Percentiles rank a stretch among this genome's conserved stretches.
phyloP scores from a whole-genome alignment of 345 rosid genomes.

The Salix udensis region DNA sequence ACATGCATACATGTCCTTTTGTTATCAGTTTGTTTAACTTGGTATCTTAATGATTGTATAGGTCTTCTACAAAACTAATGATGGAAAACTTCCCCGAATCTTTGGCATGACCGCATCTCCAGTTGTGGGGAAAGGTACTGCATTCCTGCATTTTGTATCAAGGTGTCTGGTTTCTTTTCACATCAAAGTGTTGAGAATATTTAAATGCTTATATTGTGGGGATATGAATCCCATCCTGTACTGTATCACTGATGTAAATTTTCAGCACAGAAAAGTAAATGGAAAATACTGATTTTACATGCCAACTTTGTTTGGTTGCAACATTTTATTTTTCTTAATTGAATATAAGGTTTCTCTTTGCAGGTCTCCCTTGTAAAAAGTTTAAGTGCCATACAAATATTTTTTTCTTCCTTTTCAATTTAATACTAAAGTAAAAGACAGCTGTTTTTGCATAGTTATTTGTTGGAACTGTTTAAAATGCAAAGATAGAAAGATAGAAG shows the following conservation, averaged over 20 bases:
- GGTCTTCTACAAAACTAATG: conserved; percentile 61
- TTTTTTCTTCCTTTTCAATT: neutral
- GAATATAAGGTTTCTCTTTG: no score
- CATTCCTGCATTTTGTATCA: conserved; percentile 7
- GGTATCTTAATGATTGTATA: conserved; percentile 34
- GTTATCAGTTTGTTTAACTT: conserved; percentile 10
- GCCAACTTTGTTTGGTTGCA: no score
- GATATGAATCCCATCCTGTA: no score
- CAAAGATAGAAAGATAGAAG: neutral
- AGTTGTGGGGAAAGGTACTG: conserved; percentile 82
- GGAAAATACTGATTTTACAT: no score
- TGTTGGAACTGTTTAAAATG: neutral
- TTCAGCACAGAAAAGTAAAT: no score
- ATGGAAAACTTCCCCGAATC: conserved; percentile 59
- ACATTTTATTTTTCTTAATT: no score
- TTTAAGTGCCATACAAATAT: neutral
- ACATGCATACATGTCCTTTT: neutral
- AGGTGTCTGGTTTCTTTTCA: neutral
- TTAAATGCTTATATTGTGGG: neutral
- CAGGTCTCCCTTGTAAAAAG: neutral
- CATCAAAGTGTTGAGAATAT: neutral
- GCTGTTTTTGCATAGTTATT: neutral
- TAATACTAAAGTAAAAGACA: neutral
- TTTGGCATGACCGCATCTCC: conserved; percentile 99
- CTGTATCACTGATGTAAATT: no score